phyloP scores from a whole-genome alignment of 495 filamentous ascomycete species.

The Neurospora sp. region DNA sequence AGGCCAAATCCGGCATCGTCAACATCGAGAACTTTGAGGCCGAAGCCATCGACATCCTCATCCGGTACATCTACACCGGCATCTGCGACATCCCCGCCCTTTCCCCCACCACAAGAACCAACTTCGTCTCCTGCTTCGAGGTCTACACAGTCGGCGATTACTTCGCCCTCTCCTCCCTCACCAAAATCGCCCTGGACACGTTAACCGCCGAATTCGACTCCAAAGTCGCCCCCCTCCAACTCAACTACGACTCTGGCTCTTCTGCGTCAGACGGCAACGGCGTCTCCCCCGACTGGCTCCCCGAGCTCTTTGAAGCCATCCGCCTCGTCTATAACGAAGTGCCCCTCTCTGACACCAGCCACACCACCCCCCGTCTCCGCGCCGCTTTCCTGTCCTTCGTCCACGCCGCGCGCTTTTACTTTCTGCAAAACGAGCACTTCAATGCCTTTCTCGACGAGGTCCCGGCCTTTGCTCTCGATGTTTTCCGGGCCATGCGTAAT shows the following conservation, averaged over 20 bases:
- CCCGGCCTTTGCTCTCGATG: slow-evolving; percentile 10
- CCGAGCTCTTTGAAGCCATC: slow-evolving; percentile 17
- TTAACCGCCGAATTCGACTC: slow-evolving; percentile 11
- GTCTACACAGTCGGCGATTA: slow-evolving; percentile 19
- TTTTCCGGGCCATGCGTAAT: slow-evolving; percentile 13
- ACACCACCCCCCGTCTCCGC: slow-evolving; percentile 3
- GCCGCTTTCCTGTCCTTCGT: slow-evolving; percentile 9
- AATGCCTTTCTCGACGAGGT: slow-evolving; percentile 8
- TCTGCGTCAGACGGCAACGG: neutral
- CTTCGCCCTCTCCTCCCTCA: slow-evolving; percentile 12
- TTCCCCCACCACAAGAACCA: slow-evolving; percentile 5
- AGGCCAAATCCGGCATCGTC: slow-evolving; percentile 11
- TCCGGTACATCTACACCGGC: slow-evolving; percentile 22
- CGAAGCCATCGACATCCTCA: slow-evolving; percentile 11
- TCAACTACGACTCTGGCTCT: slow-evolving; percentile 2
- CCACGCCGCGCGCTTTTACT: slow-evolving; percentile 13
- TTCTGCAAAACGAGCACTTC: slow-evolving; percentile 10
- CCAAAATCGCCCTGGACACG: slow-evolving; percentile 12
- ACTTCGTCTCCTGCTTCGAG: slow-evolving; percentile 14
- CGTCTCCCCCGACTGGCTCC: slow-evolving; percentile 10
- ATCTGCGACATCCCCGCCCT: slow-evolving; percentile 14
- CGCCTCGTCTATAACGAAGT: slow-evolving; percentile 13
- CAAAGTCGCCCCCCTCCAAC: slow-evolving; percentile 10
- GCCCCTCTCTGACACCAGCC: neutral
- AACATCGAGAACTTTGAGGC: slow-evolving; percentile 14